Base-by-base conservation (phyloP, 805 yeast genomes). In the Yueomyces sinensis region DNA sequence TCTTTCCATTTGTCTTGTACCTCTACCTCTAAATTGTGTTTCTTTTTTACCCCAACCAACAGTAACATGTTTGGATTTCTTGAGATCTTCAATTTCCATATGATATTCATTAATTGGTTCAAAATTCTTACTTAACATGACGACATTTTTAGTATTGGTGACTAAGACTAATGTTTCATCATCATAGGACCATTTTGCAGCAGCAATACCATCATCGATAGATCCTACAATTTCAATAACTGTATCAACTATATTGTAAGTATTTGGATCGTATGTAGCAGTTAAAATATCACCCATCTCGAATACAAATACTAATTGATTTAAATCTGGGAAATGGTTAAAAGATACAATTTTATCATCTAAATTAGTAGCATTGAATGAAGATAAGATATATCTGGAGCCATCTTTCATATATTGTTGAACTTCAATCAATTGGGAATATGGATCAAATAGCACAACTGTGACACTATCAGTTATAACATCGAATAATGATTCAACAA, bases 21-120 rank as follows among this genome's bases (percentile, higher is more conserved):
- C 98, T 49, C 72, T 77, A 34, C 99, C 99, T 57, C 80, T 76
- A 57, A 91, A 91, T 59, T 91, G 99, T 0, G 99, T 91, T 55
- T 89, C 97, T 45, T 79, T 77, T 41, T 80, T 82, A 50, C 99
- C 99, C 99, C 99, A 91, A 18, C 99, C 99, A 30, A 91, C 95
- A 19, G 89, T 78, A 27, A 91, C 95, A 51, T 91, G 95, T 44
- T 76, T 77, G 2, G 86, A 76, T 33, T 72, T 59, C 24, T 61
- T 54, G 32, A 87, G 64, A 52, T 91, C 98, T 7, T 66, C 68
- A 0, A 70, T 61, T 31, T 66, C 56, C 39, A 86, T 56, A 22
- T 58, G 54, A 37, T 65, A 66, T 49, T 89, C 96, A 9, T 72
- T 61, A 17, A 89, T 66, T 1, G 87, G 82, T 43, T 89, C 96